Percentiles rank a stretch among this genome's conserved stretches.
phyloP scores from a whole-genome alignment of 257 asterid genomes.

The Handroanthus guayacan region DNA sequence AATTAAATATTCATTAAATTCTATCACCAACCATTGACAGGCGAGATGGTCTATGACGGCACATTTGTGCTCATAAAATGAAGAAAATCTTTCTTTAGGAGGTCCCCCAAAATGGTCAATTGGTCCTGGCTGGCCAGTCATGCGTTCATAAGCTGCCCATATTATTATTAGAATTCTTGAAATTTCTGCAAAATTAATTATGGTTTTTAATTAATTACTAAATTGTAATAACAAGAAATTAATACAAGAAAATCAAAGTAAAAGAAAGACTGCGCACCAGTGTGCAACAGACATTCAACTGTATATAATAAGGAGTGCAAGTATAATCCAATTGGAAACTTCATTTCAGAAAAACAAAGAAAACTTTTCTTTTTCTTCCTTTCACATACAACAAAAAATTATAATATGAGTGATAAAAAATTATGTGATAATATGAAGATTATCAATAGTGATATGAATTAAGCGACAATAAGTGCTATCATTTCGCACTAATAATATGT shows the following conservation, averaged over 20 bases:
- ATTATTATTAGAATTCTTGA: not conserved
- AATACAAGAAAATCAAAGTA: not conserved
- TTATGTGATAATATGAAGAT: too few relatives aligned
- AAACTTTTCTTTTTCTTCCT: not conserved
- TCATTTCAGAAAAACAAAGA: slow-evolving; percentile 7
- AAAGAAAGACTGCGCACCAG: not conserved
- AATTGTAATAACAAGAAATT: not conserved
- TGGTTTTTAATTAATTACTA: not conserved
- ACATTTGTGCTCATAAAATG: not conserved
- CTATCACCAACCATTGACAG: not conserved
- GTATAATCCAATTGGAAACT: slow-evolving; percentile 3
- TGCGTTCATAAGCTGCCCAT: not conserved
- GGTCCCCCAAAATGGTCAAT: not conserved
- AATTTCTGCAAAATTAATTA: not conserved
- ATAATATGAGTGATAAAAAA: too few relatives aligned
- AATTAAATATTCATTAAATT: not conserved
- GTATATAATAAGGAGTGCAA: not conserved
- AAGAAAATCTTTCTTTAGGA: not conserved
- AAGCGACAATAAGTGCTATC: too few relatives aligned
- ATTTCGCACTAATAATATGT: too few relatives aligned
- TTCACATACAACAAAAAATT: too few relatives aligned
- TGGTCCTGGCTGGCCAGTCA: not conserved
- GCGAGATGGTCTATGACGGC: not conserved
- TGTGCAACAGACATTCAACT: slow-evolving; percentile 21
- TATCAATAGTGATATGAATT: too few relatives aligned